Percentiles rank a stretch among this genome's conserved stretches.
Evolutionary conservation across 2,329 filamentous ascomycete species (phyloP).

Genomic region (Colletotrichum karsti): DNA sequence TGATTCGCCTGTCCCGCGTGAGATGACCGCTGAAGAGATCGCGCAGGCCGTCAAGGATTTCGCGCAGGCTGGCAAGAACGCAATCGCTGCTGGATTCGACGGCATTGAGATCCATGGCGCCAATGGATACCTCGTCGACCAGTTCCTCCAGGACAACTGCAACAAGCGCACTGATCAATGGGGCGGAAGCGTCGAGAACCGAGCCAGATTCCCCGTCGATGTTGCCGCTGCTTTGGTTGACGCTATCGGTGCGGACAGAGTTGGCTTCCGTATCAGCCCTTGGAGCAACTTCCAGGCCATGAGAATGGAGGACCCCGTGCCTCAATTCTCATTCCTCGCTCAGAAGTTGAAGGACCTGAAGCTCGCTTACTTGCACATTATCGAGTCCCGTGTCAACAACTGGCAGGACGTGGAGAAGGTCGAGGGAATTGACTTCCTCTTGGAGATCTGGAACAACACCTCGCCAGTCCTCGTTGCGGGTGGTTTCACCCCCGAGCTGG

Average conservation of each 20-base stretch:
- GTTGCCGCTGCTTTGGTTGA: slow-evolving; percentile 49
- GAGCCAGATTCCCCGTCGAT: slow-evolving; percentile 61
- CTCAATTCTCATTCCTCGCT: slow-evolving; percentile 70
- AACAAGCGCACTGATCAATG: slow-evolving; percentile 62
- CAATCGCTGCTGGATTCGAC: slow-evolving; percentile 73
- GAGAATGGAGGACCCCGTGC: slow-evolving; percentile 68
- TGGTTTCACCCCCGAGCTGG: slow-evolving; percentile 37
- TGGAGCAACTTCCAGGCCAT: slow-evolving; percentile 70
- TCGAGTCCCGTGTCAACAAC: slow-evolving; percentile 64
- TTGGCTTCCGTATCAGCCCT: slow-evolving; percentile 67
- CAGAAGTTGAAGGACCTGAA: slow-evolving; percentile 57
- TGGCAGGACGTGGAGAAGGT: slow-evolving; percentile 45
- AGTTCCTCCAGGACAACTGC: slow-evolving; percentile 62
- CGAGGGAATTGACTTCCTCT: slow-evolving; percentile 43
- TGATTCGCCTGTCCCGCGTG: slow-evolving; percentile 62
- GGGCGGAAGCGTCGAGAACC: slow-evolving; percentile 61
- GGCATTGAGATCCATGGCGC: slow-evolving; percentile 70
- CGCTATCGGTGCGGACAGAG: slow-evolving; percentile 57
- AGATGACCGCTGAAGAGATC: slow-evolving; percentile 73
- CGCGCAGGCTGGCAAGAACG: slow-evolving; percentile 59
- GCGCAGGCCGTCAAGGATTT: slow-evolving; percentile 66
- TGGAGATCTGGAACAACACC: slow-evolving; percentile 40
- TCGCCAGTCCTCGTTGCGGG: slow-evolving; percentile 43
- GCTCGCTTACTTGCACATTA: slow-evolving; percentile 68
- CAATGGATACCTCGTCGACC: slow-evolving; percentile 69